These are phyloP conservation scores for Vicia faba DNA, from an alignment of 306 rosid species.

Conservation along the genomic window DNA sequence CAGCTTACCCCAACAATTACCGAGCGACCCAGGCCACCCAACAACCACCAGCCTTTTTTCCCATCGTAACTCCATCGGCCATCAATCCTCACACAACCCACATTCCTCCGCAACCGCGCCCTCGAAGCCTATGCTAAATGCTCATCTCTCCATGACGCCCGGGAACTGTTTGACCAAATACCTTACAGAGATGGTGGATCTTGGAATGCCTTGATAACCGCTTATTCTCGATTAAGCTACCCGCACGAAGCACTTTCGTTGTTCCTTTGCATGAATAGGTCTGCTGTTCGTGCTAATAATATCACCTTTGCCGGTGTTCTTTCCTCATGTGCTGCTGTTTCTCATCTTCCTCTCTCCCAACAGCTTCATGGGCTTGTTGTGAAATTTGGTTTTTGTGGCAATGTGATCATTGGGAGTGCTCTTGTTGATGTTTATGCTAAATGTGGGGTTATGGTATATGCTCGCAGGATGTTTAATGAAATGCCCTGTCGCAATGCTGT, in stretches of 20 bases:
- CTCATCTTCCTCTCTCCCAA: slow-evolving; percentile 44
- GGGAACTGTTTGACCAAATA: slow-evolving; percentile 79
- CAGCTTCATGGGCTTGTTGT: slow-evolving; percentile 59
- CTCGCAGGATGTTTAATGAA: slow-evolving; percentile 63
- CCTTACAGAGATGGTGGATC: slow-evolving; percentile 68
- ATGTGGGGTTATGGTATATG: slow-evolving; percentile 54
- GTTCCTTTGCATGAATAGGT: slow-evolving; percentile 50
- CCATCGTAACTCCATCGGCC: too few relatives aligned
- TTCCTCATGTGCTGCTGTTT: slow-evolving; percentile 53
- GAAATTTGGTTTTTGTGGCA: slow-evolving; percentile 55
- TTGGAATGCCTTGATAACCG: slow-evolving; percentile 68
- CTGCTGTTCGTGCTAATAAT: slow-evolving; percentile 42
- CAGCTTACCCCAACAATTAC: too few relatives aligned
- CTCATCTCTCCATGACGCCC: slow-evolving; percentile 58
- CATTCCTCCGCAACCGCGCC: slow-evolving; percentile 67
- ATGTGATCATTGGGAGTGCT: slow-evolving; percentile 63
- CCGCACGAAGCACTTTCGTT: slow-evolving; percentile 42
- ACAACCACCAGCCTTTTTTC: too few relatives aligned
- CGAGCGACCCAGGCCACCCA: too few relatives aligned
- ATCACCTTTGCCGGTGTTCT: slow-evolving; percentile 62
- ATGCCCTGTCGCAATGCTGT: slow-evolving; percentile 59
- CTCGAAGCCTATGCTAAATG: slow-evolving; percentile 67
- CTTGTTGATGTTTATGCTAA: slow-evolving; percentile 75
- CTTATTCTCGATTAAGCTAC: slow-evolving; percentile 43
- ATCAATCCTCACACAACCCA: too few relatives aligned